Evolutionary conservation across 805 yeast species (phyloP).

Genomic region (Metschnikowia peoriensis): DNA sequence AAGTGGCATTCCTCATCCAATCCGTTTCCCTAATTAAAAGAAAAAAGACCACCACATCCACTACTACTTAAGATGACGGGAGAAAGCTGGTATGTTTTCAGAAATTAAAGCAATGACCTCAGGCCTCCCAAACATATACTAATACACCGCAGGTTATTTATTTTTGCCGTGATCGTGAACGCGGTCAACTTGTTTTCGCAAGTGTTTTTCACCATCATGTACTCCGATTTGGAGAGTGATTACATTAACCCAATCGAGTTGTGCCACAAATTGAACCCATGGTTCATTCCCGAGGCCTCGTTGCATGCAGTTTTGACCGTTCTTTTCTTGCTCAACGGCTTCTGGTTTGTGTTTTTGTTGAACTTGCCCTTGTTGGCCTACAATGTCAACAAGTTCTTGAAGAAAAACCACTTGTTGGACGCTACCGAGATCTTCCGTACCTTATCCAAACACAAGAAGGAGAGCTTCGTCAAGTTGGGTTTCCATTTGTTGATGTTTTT

Average conservation of each 20-base stretch:
- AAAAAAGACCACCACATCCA: too few relatives aligned
- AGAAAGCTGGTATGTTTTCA: slow-evolving; percentile 27
- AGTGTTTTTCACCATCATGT: slow-evolving; percentile 93
- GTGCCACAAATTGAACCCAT: slow-evolving; percentile 87
- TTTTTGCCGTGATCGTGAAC: slow-evolving; percentile 77
- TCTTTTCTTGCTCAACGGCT: slow-evolving; percentile 79
- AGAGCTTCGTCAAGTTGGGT: slow-evolving; percentile 84
- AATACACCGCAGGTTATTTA: slow-evolving; percentile 49
- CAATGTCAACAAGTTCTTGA: slow-evolving; percentile 76
- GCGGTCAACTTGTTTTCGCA: slow-evolving; percentile 87
- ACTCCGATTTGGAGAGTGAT: slow-evolving; percentile 92
- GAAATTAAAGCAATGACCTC: not conserved
- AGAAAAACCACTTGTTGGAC: slow-evolving; percentile 82
- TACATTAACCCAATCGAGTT: slow-evolving; percentile 96
- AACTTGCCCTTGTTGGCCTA: slow-evolving; percentile 82
- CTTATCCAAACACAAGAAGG: slow-evolving; percentile 87
- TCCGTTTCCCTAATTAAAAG: not conserved
- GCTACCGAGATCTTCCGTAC: slow-evolving; percentile 98
- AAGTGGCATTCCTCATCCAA: not conserved
- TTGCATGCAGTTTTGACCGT: slow-evolving; percentile 70
- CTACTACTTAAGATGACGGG: slow-evolving; percentile 22
- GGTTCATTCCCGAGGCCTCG: slow-evolving; percentile 86
- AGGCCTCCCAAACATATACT: not conserved
- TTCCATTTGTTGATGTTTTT: slow-evolving; percentile 91
- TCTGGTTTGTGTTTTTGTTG: slow-evolving; percentile 85